These are phyloP conservation scores for Fusarium odoratissimum DNA, from an alignment of 2,329 filamentous ascomycete species.

Conservation along the genomic window DNA sequence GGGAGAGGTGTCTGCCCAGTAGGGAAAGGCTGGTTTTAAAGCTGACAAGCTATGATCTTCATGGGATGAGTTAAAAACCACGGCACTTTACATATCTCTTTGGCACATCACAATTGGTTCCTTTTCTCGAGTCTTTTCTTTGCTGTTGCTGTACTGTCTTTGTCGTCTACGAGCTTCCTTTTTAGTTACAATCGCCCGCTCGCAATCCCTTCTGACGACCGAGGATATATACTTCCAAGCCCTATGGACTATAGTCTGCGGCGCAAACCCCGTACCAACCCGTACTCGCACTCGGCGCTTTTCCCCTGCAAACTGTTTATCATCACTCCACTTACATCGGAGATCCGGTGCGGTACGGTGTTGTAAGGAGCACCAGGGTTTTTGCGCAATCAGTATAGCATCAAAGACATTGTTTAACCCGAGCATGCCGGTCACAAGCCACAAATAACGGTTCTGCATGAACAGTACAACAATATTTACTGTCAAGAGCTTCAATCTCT, in stretches of 20 bases:
- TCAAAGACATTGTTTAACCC: slow-evolving; percentile 16
- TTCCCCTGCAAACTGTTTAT: slow-evolving; percentile 19
- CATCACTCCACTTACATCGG: slow-evolving; percentile 38
- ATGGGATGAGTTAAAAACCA: not conserved
- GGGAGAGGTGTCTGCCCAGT: slow-evolving; percentile 31
- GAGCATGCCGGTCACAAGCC: slow-evolving; percentile 20
- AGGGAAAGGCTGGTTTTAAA: slow-evolving; percentile 33
- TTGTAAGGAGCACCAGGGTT: not conserved
- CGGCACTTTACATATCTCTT: not conserved
- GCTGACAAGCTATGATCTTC: slow-evolving; percentile 28
- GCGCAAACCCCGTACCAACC: slow-evolving; percentile 5
- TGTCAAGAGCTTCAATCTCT: not conserved
- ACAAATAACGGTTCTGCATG: slow-evolving; percentile 2
- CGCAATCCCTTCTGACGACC: not conserved
- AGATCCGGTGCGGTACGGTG: slow-evolving; percentile 29
- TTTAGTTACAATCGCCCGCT: not conserved
- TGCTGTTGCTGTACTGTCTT: not conserved
- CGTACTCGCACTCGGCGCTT: slow-evolving; percentile 30
- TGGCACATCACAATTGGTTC: not conserved
- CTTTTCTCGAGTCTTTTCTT: not conserved
- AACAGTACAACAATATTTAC: not conserved
- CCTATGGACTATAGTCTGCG: slow-evolving; percentile 2
- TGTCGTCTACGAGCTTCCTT: not conserved
- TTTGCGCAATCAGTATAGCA: not conserved
- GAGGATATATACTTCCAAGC: not conserved